Conservation (phyloP, 2,329 filamentous ascomycete species). For the Domatiomyces catenatus region DNA sequence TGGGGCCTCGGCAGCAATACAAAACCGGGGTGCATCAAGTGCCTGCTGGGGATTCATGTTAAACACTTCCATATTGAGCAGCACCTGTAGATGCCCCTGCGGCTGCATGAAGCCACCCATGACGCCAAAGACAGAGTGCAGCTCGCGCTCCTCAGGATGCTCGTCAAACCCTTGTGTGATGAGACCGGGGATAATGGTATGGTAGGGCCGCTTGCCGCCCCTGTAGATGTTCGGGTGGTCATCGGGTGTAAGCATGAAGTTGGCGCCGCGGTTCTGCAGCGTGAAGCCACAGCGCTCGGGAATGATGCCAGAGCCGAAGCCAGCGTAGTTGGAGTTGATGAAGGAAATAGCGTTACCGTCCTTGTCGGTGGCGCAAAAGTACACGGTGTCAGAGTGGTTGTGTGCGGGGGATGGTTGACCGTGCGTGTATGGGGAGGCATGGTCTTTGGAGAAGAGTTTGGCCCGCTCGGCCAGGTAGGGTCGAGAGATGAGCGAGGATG, state of each 20-base stretch:
- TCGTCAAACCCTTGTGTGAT: constrained; percentile 47
- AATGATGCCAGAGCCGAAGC: constrained; percentile 73
- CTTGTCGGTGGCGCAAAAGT: constrained; percentile 71
- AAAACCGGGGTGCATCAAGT: constrained; percentile 80
- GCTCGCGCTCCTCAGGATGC: constrained; percentile 44
- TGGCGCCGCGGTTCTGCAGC: constrained; percentile 76
- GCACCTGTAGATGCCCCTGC: constrained; percentile 84
- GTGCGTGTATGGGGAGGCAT: constrained; percentile 42
- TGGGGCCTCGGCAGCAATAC: constrained; percentile 61
- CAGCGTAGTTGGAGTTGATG: constrained; percentile 88
- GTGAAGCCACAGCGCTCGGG: constrained; percentile 79
- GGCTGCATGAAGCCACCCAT: constrained; percentile 99
- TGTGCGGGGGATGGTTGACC: constrained; percentile 61
- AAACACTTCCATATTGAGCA: constrained; percentile 78
- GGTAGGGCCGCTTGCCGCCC: constrained; percentile 78
- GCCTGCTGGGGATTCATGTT: constrained; percentile 71
- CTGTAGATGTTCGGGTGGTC: constrained; percentile 66
- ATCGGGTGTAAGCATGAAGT: constrained; percentile 54
- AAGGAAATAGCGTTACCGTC: constrained; percentile 85
- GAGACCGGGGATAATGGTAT: constrained; percentile 91
- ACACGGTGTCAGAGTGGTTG: constrained; percentile 80
- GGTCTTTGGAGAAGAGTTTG: constrained; percentile 43
- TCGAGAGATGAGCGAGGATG: constrained; percentile 53
- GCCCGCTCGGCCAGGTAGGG: constrained; percentile 58
- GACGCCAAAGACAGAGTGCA: constrained; percentile 82